phyloP scores from a whole-genome alignment of 2,329 filamentous ascomycete genomes.

The Cladosporium oxysporum region DNA sequence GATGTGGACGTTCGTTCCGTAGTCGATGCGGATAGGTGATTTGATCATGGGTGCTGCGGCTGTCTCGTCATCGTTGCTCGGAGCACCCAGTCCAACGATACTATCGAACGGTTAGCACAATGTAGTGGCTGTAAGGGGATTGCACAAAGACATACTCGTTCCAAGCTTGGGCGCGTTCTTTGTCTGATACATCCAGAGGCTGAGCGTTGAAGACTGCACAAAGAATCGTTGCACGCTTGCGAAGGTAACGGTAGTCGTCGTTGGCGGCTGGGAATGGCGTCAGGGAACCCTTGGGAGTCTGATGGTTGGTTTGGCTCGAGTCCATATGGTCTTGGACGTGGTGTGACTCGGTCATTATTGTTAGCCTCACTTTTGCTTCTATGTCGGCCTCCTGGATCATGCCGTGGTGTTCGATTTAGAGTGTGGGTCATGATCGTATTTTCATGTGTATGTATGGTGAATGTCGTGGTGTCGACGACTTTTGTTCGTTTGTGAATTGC shows the following conservation, averaged over 20 bases:
- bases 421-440: neutral
- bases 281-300: neutral
- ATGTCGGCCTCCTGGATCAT: neutral
- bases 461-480: neutral
- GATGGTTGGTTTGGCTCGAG: neutral
- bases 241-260: conserved; percentile 19
- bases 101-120: neutral
- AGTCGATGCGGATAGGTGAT: conserved; percentile 23
- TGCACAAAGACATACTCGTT: conserved; percentile 10
- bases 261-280: conserved; percentile 12
- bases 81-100: neutral
- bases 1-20: conserved; percentile 23
- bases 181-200: neutral
- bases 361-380: neutral
- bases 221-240: conserved; percentile 14
- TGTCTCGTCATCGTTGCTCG: neutral
- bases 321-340: neutral
- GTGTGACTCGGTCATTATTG: neutral
- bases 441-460: neutral
- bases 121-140: neutral
- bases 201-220: conserved; percentile 21
- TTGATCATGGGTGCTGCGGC: conserved; percentile 18
- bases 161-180: conserved; percentile 22
- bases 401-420: neutral
- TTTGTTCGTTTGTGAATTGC: neutral